Base-by-base conservation (phyloP, 2,329 filamentous ascomycete species). In the Colletotrichum euphorbiae region DNA sequence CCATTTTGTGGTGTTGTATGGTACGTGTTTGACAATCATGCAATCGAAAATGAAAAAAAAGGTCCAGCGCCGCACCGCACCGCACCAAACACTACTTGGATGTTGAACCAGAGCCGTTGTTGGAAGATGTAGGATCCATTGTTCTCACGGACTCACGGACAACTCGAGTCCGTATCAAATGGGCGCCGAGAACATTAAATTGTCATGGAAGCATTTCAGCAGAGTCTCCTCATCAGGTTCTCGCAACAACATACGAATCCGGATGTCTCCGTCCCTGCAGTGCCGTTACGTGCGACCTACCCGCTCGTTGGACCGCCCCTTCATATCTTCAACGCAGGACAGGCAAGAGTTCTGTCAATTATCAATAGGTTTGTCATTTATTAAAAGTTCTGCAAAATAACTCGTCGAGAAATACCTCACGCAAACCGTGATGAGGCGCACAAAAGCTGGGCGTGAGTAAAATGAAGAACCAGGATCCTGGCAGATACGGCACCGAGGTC, bases 401-500 rank as follows among this genome's bases (percentile, higher is more conserved):
- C 33, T 28, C 51, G 51, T 36, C 51, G 24, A 19, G 33, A 54
- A 40, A 54, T 54, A 11, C 51, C 51, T 40, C 51, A 33, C 19
- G 40, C 33, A 54, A 54, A 4, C 31, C 33, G 31, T 19, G 2
- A n/a, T 54, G 6, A 12, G 17, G 28, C 21, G 12, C 31, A 40
- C 17, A 36, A 12, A 51, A 59, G 54, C 45, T 21, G 24, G 33
- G 33, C 36, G 43, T 19, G 40, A 51, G 19, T 24, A 33, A 64
- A 24, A 64, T 59, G 62, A 64, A 36, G 21, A 21, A 40, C 55
- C 55, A 21, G 55, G 55, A 46, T 46, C 24, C 55, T 58, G 42
- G 54, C 12, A 57, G 33, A 33, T 28, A 57, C 54, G 54, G 40
- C 54, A 58, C 21, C n/a, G 24, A 21, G 31, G 11, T 58, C 21